Base-by-base conservation (phyloP, 768 basidiomycete genomes). In the Tephrocybe sp. region DNA sequence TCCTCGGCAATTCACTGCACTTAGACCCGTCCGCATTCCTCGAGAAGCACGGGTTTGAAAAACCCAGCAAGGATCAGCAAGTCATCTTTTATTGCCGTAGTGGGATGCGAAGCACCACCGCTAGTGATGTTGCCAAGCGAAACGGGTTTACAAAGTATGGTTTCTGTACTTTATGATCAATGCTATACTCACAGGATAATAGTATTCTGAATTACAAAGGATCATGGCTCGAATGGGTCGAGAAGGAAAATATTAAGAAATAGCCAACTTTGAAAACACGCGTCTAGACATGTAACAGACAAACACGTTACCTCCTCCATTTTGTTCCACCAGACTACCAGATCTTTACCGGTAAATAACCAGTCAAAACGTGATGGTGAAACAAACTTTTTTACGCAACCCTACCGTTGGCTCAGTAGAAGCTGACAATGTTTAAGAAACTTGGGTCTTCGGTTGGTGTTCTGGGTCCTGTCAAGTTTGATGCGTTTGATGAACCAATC, bases 81-180 rank as follows among this genome's bases (percentile, higher is more conserved):
- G 70, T 97, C 31, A 82, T 87, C 26, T 93, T 95, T 66, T 96
- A 93, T 70, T 98, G 95, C 67, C 78, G 93, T 42, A 92, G 91
- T 49, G 95, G 95, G 10, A 83, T 82, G 66, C 78, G 95, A 42
- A 90, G 90, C 54, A 74, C 85, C 3, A 82, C 85, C 10, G 95
- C 95, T 2, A 76, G 85, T 48, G 91, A 96, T 62, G 77, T 89
- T 38, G 90, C 92, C 0, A 84, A 82, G 60, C 72, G 88, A 54
- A 87, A 85, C 61, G 93, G 94, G 4, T 97, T 79, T 60, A 82
- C 73, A 46, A 90, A 90, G 91, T 92, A 60, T 40, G 85, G 13
- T 23, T 42, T 12, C 31, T 11, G 14, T 35, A 33, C 10, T 49
- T 68, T 11, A 16, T 30, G 14, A 38, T 16, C 4, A 32, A 33